These are phyloP conservation scores for Juncus inflexus DNA, from an alignment of 176 grass and related monocot genomes.

Conservation along the genomic window DNA sequence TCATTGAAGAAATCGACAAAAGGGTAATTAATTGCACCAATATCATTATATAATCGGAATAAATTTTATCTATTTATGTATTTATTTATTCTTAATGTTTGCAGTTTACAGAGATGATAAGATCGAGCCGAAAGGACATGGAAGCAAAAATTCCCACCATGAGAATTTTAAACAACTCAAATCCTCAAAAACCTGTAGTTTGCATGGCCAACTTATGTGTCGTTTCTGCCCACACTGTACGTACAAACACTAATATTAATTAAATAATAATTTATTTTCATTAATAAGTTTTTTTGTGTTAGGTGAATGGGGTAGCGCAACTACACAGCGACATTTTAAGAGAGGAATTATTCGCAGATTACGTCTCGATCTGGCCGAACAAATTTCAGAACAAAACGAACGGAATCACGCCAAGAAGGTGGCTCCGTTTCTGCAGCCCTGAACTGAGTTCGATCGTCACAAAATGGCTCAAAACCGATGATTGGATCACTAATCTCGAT, in stretches of 20 bases:
- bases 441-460: constrained; percentile 51
- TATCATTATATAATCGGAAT: constrained; percentile 9
- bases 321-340: constrained; percentile 58
- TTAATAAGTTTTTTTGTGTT: constrained; percentile 29
- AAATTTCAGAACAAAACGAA: constrained; percentile 71
- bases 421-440: constrained; percentile 50
- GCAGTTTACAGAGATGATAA: constrained; percentile 81
- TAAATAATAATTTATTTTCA: constrained; percentile 26
- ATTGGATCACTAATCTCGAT: constrained; percentile 58
- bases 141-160: constrained; percentile 53
- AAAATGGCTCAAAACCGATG: constrained; percentile 55
- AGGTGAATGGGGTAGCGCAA: constrained; percentile 69
- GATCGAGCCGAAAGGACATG: constrained; percentile 55
- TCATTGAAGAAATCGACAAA: constrained; percentile 62
- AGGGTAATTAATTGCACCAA: constrained; percentile 27
- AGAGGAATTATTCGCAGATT: constrained; percentile 44
- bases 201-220: constrained; percentile 56
- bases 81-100: constrained; percentile 29
- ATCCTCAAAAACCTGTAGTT: constrained; percentile 76
- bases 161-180: constrained; percentile 50
- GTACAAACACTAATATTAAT: not conserved
- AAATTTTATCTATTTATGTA: constrained; percentile 25
- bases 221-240: constrained; percentile 48
- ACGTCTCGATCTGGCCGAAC: constrained; percentile 43
- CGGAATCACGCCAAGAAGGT: constrained; percentile 48